Evolutionary conservation across 108 stramenopile genomes (phyloP), one percentile per base, ranked within the genome.

Genomic region (Aurantiochytrium sp.): DNA sequence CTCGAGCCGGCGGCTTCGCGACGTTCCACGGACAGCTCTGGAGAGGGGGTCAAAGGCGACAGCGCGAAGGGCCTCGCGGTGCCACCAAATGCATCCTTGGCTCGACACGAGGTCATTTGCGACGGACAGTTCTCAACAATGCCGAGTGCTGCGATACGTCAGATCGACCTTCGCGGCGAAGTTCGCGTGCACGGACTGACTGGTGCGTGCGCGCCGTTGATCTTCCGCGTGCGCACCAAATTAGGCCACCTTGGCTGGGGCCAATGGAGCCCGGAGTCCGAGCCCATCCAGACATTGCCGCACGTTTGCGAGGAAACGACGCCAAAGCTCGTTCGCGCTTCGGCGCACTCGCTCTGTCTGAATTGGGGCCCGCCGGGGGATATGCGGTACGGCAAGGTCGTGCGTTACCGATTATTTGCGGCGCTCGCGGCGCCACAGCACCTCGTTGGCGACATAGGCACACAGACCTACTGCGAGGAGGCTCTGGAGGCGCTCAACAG

Each of bases 231-330:
- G 19, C 39, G 73, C 10, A 81, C 73, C 6, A 81, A 81, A 24
- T 10, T 81, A 6, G 73, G 73, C 24, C 73, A 81, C 45, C 39
- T 48, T 12, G 73, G 73, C 45, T 81, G 73, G 73, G 73, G 73
- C 39, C 42, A 41, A 24, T 81, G 73, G 73, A 81, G 73, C 24
- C 42, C 39, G 6, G 45, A 41, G 36, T 81, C 73, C 17, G 73
- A 81, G 73, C 73, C 73, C 1, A 81, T 81, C 17, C 45, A 41
- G 45, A 81, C 73, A 19, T 24, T 81, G 12, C 73, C 73, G 6
- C 21, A 48, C 27, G 30, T 81, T 24, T 81, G 73, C 2, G 45
- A 41, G 6, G 42, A 81, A 12, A 12, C 32, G 39, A 48, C 39
- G 39, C 73, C 73, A 0, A 12, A 12, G 0, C 19, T 48, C 6